phyloP scores from a whole-genome alignment of 73 alveolate genomes.

The Stentor roeselii region DNA sequence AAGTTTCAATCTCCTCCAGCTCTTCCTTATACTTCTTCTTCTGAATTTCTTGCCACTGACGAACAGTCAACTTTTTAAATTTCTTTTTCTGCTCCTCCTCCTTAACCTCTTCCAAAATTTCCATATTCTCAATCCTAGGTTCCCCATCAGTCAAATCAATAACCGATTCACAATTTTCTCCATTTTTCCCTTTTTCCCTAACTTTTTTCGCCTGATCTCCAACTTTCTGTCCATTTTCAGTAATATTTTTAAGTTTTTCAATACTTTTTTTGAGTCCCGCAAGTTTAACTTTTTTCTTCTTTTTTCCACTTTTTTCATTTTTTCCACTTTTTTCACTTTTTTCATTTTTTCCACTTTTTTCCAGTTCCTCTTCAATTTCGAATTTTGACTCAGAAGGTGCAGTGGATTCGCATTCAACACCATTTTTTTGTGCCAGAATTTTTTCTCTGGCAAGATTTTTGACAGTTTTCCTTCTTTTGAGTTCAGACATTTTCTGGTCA shows the following conservation, averaged over 20 bases:
- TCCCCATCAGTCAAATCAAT: too few species aligned
- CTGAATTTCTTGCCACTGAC: not conserved
- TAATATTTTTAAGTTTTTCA: too few species aligned
- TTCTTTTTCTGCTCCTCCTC: not conserved
- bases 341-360: slow-evolving; percentile 11
- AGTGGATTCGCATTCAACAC: not conserved
- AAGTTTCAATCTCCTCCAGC: slow-evolving; percentile 14
- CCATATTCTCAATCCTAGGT: slow-evolving; percentile 21
- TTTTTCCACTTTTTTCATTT: not conserved
- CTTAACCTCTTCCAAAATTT: not conserved
- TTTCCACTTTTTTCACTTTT: not conserved
- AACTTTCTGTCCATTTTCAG: not conserved
- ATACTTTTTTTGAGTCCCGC: not conserved
- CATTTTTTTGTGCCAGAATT: slow-evolving; percentile 7
- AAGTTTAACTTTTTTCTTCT: too few species aligned
- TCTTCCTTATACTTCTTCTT: not conserved
- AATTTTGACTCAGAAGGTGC: not conserved
- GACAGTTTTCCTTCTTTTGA: slow-evolving; percentile 53
- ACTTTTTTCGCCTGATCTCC: not conserved
- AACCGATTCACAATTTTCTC: too few species aligned
- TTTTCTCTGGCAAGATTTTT: slow-evolving; percentile 56
- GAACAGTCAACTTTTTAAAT: not conserved
- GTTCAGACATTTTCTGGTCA: slow-evolving; percentile 69
- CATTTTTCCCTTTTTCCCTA: not conserved
- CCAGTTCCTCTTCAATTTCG: too few species aligned